Base-by-base conservation (phyloP, 257 asterid species). In the Fraxinus quadrangulata region DNA sequence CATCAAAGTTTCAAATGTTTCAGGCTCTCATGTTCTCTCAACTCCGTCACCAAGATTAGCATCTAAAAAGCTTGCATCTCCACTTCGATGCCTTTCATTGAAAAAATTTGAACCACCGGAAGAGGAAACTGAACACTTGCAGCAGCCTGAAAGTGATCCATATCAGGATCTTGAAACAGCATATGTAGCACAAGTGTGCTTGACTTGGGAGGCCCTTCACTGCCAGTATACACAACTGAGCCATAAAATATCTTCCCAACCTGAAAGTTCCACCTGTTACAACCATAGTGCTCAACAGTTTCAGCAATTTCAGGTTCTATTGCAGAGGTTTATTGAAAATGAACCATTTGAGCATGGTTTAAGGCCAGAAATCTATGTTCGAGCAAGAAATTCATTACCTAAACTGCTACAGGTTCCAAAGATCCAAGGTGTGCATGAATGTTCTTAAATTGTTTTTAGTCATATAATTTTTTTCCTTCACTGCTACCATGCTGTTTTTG, bases 131-230 rank as follows among this genome's bases (percentile, higher is more conserved):
- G 96, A 93, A 88, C 88, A 91, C 72, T 81, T 93, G 80, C 96
- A 93, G 89, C 87, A 82, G 85, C 87, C 91, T 3, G 90, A 72
- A 47, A 75, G 63, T 34, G 83, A 93, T 75, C 96, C 94, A 6
- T 81, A 79, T 80, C 90, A 83, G 68, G 96, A 93, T 81, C 92
- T 93, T 69, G 99, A 95, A 85, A 88, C 92, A 74, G 91, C 97
- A 24, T 95, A 95, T 75, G 96, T 90, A 54, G 97, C 91, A 81
- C 99, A 90, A 78, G 66, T 88, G 84, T 95, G 98, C 92, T 86
- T 93, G 91, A 88, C 98, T n/a, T 95, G 99, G 99, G 99, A 95
- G 83, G 90, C 91, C 21, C 93, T 93, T 79, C 97, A 95, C 81
- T 93, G 93, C 85, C 97, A 95, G 71, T 92, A 93, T 87, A 87